Conservation (phyloP, 2,329 filamentous ascomycete genomes). For the Tricladium varicosporioides region DNA sequence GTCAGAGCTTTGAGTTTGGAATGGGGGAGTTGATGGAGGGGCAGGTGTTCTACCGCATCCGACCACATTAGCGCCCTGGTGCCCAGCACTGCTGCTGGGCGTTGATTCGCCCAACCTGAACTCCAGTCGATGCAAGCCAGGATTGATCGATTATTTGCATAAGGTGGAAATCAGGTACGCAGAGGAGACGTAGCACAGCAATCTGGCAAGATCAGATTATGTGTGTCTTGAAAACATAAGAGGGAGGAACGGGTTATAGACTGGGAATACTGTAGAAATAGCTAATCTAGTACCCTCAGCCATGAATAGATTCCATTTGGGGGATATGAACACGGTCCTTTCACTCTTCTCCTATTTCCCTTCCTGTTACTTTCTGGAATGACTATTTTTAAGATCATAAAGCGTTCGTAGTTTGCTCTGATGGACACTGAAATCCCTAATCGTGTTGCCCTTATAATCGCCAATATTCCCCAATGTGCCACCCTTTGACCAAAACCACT, state of each 20-base stretch:
- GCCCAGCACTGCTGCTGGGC: too few relatives aligned
- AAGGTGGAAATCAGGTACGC: not conserved
- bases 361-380: not conserved
- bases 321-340: not conserved
- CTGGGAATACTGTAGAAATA: too few relatives aligned
- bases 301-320: not conserved
- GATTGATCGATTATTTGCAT: not conserved
- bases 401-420: too few relatives aligned
- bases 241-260: too few relatives aligned
- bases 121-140: not conserved
- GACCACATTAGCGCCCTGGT: not conserved
- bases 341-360: not conserved
- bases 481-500: not conserved
- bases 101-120: not conserved
- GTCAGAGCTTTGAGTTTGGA: not conserved
- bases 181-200: not conserved
- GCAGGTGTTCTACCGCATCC: not conserved
- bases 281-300: too few relatives aligned
- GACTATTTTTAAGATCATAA: not conserved
- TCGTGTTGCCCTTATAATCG: not conserved
- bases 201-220: not conserved
- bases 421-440: not conserved
- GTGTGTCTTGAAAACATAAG: not conserved
- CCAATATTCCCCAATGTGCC: not conserved
- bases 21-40: not conserved